Evolutionary conservation across 2,329 filamentous ascomycete genomes (phyloP), one percentile per base, ranked within the genome.

Genomic region (Celoporthe dispersa): DNA sequence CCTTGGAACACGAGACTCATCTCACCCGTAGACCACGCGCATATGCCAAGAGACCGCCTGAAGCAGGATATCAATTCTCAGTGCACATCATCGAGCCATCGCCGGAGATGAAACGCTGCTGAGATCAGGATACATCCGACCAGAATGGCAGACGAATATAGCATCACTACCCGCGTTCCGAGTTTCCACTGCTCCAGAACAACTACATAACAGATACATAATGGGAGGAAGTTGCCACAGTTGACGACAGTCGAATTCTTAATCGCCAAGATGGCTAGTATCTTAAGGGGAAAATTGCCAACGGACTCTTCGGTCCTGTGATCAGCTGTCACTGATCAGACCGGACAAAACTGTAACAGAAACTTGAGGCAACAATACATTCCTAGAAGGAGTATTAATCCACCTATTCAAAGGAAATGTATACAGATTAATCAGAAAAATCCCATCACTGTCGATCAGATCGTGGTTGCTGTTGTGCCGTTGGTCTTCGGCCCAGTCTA

Each of bases 31-130:
- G 57, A 37, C 19, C 16, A 2, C 22, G 37, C 35, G 60, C 60
- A 63, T 63, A 41, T 63, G 60, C 60, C 60, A 63, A 63, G 60
- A 57, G 22, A 9, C 16, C 33, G 37, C 22, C 57, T 60, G 57
- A 60, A 37, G 33, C 57, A 60, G 16, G 16, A n/a, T 25, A 22
- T 37, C 2, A 37, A 12, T 37, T 12, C 33, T n/a, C 19, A 33
- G 57, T 19, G 33, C 16, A 25, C 33, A 60, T 37, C 33, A 35
- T 60, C 19, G 19, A 35, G 31, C 19, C 31, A 37, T 22, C 19
- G 57, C 22, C 33, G 33, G 1, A 14, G 57, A 37, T 60, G 57
- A 60, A 60, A 60, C 57, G 57, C 8, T n/a, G 11, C 57, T 37
- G 16, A 60, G 16, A 33, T 8, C 33, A 37, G 31, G 37, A 14